Evolutionary conservation across 148 eudicot genomes (phyloP), one percentile per base, ranked within the genome.

Genomic region (Amaranthus hypochondriacus): DNA sequence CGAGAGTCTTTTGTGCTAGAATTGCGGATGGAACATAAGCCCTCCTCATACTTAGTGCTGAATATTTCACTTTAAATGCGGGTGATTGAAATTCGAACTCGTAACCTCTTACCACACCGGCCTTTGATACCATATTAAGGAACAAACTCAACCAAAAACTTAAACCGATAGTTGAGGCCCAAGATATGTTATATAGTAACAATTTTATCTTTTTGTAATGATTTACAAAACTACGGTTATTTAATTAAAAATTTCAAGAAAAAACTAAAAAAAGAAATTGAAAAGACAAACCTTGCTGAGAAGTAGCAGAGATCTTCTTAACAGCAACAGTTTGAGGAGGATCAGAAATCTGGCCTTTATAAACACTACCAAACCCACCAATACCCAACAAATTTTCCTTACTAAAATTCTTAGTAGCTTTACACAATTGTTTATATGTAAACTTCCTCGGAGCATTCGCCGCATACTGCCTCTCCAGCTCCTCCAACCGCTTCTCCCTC

Each of bases 301-400:
- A 89, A 5, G 81, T 81, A 21, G 87, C 85, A 4, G 89, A 85
- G n/a, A 90, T 86, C 77, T 73, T 82, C 76, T 90, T 90, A 7
- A 88, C 96, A 63, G 96, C 96, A 47, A 90, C 79, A 51, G 73
- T 66, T 11, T 81, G 79, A 21, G 76, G 58, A 48, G 82, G 69
- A 71, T 85, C 81, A 0, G 73, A 47, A 46, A 87, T 28, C 6
- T 78, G 67, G 7, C 92, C 96, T 81, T 81, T 86, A 74, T 83
- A 91, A 80, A 91, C 96, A 66, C 89, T 88, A 43, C 96, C 96
- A 79, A 87, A 87, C 4, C 92, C 92, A 15, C 96, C 96, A 62
- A 77, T 81, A 42, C 96, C 91, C 54, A 90, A 58, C 71, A 91
- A 60, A 62, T 89, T 88, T 5, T 84, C 86, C 80, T 84, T 86